These are phyloP conservation scores for Bryum argenteum DNA, from an alignment of 225 moss, liverwort and hornwort species.

Conservation along the genomic window DNA sequence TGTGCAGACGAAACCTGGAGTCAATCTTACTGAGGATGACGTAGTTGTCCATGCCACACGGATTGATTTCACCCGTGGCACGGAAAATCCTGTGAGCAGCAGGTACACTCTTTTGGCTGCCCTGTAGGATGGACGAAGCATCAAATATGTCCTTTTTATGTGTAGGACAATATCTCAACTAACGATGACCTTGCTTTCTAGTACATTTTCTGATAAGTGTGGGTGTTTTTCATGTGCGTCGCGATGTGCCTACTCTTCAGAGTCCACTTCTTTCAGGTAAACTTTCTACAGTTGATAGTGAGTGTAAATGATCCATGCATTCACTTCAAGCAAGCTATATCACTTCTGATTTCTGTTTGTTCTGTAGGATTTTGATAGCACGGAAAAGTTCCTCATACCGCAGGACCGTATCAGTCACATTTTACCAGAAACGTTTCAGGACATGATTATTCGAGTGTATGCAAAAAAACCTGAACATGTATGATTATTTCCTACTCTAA, in stretches of 20 bases:
- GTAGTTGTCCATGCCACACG: conserved; percentile 76
- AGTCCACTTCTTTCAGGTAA: conserved; percentile 87
- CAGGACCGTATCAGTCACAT: conserved; percentile 90
- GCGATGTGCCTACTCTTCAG: conserved; percentile 41
- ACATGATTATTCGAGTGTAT: conserved; percentile 87
- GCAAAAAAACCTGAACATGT: conserved; percentile 92
- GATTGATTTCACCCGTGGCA: conserved; percentile 77
- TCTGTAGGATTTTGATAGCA: conserved; percentile 82
- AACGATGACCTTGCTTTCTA: neutral
- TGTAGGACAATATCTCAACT: neutral
- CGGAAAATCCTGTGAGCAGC: conserved; percentile 79
- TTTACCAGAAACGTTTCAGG: conserved; percentile 70
- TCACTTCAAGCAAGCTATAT: neutral
- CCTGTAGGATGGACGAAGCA: neutral
- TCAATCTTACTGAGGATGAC: conserved; percentile 73
- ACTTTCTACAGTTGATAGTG: neutral
- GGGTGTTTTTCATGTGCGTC: conserved; percentile 27
- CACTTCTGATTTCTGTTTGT: conserved; percentile 30
- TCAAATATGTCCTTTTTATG: too few relatives aligned
- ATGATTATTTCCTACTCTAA: conserved; percentile 17
- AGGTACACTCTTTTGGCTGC: conserved; percentile 43
- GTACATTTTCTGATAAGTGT: conserved; percentile 24
- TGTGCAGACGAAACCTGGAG: conserved; percentile 65
- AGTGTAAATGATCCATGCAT: conserved; percentile 2
- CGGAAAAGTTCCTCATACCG: conserved; percentile 79